These are phyloP conservation scores for Tuber magnatum DNA, from an alignment of 495 filamentous ascomycete species.

Conservation along the genomic window DNA sequence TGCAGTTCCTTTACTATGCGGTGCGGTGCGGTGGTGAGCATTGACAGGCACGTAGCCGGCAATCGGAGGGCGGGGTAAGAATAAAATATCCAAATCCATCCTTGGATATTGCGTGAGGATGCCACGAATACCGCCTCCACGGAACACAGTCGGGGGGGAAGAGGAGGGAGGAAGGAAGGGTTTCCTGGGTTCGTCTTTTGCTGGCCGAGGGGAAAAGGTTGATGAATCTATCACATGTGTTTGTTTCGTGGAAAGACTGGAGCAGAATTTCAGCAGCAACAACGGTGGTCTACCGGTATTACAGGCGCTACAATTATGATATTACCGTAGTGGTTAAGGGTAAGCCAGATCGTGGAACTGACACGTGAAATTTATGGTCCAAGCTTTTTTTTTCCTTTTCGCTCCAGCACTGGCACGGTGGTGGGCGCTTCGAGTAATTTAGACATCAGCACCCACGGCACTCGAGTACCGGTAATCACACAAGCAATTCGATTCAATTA, in stretches of 20 bases:
- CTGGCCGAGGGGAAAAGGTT: not conserved
- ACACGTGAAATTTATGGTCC: not conserved
- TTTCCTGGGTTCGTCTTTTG: not conserved
- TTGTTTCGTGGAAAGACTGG: not conserved
- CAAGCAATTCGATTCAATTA: not conserved
- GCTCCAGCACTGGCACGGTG: not conserved
- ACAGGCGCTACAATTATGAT: not conserved
- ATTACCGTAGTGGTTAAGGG: not conserved
- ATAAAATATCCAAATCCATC: not conserved
- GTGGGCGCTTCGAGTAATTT: too few relatives aligned
- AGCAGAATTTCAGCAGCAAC: not conserved
- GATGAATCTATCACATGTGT: not conserved
- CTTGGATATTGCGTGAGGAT: not conserved
- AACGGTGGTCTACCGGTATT: conserved; percentile 2
- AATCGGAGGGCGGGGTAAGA: not conserved
- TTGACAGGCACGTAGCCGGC: not conserved
- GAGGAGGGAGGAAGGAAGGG: not conserved
- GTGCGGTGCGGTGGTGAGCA: not conserved
- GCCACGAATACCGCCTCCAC: conserved; percentile 1
- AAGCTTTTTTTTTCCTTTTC: not conserved
- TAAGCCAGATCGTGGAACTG: not conserved
- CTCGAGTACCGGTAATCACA: too few relatives aligned
- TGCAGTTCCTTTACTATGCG: not conserved
- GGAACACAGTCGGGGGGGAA: not conserved
- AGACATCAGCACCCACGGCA: not conserved